Base-by-base conservation (phyloP, 192 early-diverging fungal species). In the Linnemannia schmuckeri region DNA sequence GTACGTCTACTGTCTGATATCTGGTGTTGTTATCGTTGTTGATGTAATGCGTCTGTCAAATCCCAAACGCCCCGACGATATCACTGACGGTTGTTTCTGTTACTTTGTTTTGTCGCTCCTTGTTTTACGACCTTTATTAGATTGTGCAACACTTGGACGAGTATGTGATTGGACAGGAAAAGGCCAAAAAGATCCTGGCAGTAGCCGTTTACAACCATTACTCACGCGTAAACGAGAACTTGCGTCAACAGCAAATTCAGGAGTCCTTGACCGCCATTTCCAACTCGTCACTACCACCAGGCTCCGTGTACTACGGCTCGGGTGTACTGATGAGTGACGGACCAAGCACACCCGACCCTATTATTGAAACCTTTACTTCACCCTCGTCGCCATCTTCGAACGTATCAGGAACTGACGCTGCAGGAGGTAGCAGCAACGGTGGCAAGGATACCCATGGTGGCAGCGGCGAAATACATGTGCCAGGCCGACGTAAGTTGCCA, bases 201-300 rank as follows among this genome's bases (percentile, higher is more conserved):
- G 96, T 97, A 4, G 96, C 97, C 17, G 94, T 97, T 10, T 96
- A 95, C 85, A 96, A 96, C 82, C 97, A 97, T 82, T 96, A 97
- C 88, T 92, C 90, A 30, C 91, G 96, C 10, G 91, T 97, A 13
- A 89, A 91, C 7, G 93, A 94, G 33, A 97, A 97, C 82, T 69
- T 94, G 41, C 87, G 91, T 22, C 87, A 89, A 77, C 81, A 86
- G 42, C 89, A 91, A 55, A 82, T 82, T 15, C 90, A 91, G 71
- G 81, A 88, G 15, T 81, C 85, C 0, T 18, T 78, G 13, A 9
- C 52, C 35, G 85, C 85, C 22, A 52, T 76, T 33, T 55, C 84
- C 69, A 87, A 81, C 71, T 12, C 85, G 17, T 30, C 70, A 2
- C 2, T 54, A 0, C 49, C 72, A 22, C 33, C 82, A 33, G 54